These are phyloP conservation scores for Fusarium liriodendri DNA, from an alignment of 2,329 filamentous ascomycete species.

Conservation along the genomic window DNA sequence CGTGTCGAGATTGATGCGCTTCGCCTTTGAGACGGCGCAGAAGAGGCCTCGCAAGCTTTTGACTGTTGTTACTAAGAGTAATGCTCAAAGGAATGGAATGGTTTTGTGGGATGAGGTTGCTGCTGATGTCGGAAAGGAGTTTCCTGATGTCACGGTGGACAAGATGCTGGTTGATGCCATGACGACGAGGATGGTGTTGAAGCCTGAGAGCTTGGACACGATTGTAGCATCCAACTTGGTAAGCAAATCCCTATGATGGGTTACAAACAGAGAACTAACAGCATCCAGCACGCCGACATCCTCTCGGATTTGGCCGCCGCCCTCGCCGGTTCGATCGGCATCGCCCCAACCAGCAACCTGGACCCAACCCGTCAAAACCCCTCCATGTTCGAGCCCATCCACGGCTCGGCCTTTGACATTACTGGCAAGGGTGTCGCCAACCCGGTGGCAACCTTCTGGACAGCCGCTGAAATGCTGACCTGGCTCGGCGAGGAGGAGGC, in stretches of 20 bases:
- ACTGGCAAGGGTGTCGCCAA: constrained; percentile 67
- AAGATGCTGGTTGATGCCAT: constrained; percentile 77
- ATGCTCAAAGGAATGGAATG: constrained; percentile 75
- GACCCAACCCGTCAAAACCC: constrained; percentile 67
- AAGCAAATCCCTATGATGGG: background rate
- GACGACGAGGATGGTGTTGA: constrained; percentile 72
- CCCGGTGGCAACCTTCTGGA: constrained; percentile 70
- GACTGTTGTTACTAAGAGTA: constrained; percentile 74
- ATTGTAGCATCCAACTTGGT: constrained; percentile 72
- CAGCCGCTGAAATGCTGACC: constrained; percentile 66
- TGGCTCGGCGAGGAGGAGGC: constrained; percentile 68
- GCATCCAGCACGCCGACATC: constrained; percentile 66
- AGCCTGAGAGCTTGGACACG: constrained; percentile 69
- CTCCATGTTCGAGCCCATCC: constrained; percentile 72
- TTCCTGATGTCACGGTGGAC: constrained; percentile 69
- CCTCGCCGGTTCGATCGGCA: constrained; percentile 76
- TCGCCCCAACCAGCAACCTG: constrained; percentile 76
- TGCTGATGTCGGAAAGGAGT: constrained; percentile 64
- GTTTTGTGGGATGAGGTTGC: constrained; percentile 76
- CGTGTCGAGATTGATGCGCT: constrained; percentile 69
- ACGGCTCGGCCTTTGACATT: constrained; percentile 69
- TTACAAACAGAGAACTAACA: background rate
- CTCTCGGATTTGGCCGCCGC: constrained; percentile 78
- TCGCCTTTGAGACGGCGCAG: constrained; percentile 71
- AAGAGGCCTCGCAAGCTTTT: constrained; percentile 67